Evolutionary conservation across 202 grass and related monocot species (phyloP).

Genomic region (Elaeis oleifera): DNA sequence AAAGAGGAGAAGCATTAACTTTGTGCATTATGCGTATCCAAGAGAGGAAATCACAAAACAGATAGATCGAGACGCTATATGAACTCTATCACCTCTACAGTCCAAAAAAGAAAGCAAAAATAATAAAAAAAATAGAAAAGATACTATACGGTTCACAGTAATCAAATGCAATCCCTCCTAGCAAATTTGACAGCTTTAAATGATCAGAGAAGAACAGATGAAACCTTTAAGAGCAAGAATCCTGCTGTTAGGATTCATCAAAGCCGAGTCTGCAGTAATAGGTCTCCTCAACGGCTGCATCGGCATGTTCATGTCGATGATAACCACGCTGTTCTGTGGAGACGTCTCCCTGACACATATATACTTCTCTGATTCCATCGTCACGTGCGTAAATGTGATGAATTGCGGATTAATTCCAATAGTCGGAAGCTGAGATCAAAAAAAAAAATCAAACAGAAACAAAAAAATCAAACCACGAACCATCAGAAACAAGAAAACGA

Average conservation of each 20-base stretch:
- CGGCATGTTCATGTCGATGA: constrained; percentile 89
- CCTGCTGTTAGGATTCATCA: constrained; percentile 84
- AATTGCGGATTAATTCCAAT: constrained; percentile 79
- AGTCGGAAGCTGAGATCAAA: constrained; percentile 50
- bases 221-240: constrained; percentile 94
- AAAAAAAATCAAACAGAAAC: too few species aligned
- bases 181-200: too few species aligned
- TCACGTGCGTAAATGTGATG: constrained; percentile 85
- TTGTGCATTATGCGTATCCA: too few species aligned
- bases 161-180: too few species aligned
- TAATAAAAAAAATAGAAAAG: too few species aligned
- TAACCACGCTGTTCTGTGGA: constrained; percentile 86
- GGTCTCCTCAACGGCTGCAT: constrained; percentile 74
- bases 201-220: background rate
- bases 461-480: constrained; percentile 6
- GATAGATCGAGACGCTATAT: too few species aligned
- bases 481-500: background rate
- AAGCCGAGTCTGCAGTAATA: constrained; percentile 86
- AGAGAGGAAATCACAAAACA: too few species aligned
- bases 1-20: too few species aligned
- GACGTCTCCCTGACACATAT: constrained; percentile 87
- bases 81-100: too few species aligned
- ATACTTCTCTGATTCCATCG: constrained; percentile 91
- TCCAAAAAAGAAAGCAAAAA: too few species aligned
- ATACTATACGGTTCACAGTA: too few species aligned